phyloP scores from a whole-genome alignment of 106 monocot species.

The Dendrobium chrysotoxum region DNA sequence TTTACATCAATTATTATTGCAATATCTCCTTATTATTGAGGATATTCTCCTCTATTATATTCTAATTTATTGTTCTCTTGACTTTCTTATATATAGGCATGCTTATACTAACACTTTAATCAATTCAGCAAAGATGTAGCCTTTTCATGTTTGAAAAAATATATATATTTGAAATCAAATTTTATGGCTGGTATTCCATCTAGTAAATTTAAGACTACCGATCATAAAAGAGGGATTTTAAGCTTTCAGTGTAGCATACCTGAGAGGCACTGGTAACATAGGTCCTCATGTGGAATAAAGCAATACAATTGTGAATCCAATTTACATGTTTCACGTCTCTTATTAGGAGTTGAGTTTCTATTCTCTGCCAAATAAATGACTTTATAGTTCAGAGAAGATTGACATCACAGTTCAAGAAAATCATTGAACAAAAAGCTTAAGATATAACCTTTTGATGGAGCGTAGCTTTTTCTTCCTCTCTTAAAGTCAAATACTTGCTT shows the following conservation, averaged over 20 bases:
- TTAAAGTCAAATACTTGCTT: conserved; percentile 56
- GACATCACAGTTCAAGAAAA: background rate
- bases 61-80: too few relatives aligned
- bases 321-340: conserved; percentile 28
- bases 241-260: conserved; percentile 30
- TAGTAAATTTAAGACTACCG: background rate
- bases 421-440: conserved; percentile 1
- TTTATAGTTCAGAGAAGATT: background rate
- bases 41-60: too few relatives aligned
- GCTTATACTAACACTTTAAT: too few relatives aligned
- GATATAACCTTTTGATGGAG: conserved; percentile 30
- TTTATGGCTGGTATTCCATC: background rate
- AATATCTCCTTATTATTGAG: too few relatives aligned
- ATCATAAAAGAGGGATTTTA: background rate
- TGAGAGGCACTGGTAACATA: conserved; percentile 43
- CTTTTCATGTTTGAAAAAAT: too few relatives aligned
- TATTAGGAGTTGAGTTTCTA: conserved; percentile 18
- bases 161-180: background rate
- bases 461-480: conserved; percentile 15
- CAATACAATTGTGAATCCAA: conserved; percentile 46
- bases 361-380: conserved; percentile 23
- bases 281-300: conserved; percentile 34
- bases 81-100: too few relatives aligned
- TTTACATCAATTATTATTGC: too few relatives aligned
- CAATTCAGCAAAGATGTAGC: too few relatives aligned